phyloP scores from a whole-genome alignment of 306 rosid genomes.

The Ammopiptanthus mongolicus region DNA sequence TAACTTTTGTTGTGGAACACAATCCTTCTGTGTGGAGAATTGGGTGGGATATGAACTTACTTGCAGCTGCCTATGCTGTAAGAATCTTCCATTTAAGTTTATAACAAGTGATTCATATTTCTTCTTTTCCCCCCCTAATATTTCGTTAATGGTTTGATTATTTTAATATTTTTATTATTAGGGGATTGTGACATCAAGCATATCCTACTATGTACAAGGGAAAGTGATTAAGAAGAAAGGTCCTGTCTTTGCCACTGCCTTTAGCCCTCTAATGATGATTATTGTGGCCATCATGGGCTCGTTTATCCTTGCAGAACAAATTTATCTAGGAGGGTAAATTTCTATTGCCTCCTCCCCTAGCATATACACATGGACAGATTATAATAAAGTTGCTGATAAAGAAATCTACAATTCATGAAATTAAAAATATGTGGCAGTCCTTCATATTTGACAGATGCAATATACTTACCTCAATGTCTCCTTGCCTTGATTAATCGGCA shows the following conservation, averaged over 20 bases:
- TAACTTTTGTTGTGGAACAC: slow-evolving; percentile 74
- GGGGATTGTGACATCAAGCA: slow-evolving; percentile 91
- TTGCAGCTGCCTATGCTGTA: slow-evolving; percentile 98
- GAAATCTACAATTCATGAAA: not conserved
- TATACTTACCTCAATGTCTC: not conserved
- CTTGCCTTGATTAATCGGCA: not conserved
- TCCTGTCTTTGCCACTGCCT: slow-evolving; percentile 94
- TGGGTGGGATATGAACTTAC: slow-evolving; percentile 89
- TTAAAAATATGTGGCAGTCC: not conserved
- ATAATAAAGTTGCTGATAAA: not conserved
- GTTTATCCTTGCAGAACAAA: slow-evolving; percentile 69
- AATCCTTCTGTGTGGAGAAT: slow-evolving; percentile 71
- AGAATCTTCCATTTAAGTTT: slow-evolving; percentile 20
- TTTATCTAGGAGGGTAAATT: slow-evolving; percentile 84
- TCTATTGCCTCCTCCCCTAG: not conserved
- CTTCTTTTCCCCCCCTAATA: not conserved
- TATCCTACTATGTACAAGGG: slow-evolving; percentile 95
- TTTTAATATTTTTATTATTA: not conserved
- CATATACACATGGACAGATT: not conserved
- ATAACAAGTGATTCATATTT: not conserved
- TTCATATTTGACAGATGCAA: not conserved
- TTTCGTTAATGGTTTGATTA: not conserved
- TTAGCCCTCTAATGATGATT: slow-evolving; percentile 97
- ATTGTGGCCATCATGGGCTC: slow-evolving; percentile 89
- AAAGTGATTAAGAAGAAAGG: slow-evolving; percentile 80